A percentile compares a stretch with the other conserved stretches of the same genome.
Conservation (phyloP, 225 moss, liverwort and hornwort genomes). For the Bryoerythrophyllum caledonicum region DNA sequence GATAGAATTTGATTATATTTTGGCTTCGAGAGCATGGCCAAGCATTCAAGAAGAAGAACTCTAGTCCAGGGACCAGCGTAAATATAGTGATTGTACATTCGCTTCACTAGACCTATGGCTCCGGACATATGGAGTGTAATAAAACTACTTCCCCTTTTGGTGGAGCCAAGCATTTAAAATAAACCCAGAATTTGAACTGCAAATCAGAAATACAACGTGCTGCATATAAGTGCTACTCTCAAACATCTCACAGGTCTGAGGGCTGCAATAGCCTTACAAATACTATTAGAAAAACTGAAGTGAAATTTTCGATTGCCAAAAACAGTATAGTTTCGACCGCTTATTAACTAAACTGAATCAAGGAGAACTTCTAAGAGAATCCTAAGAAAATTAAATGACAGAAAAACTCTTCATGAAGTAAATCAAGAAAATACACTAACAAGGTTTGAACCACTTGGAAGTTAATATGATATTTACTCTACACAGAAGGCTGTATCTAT, state of each 20-base stretch:
- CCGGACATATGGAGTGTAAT: too few species aligned
- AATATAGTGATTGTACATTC: too few species aligned
- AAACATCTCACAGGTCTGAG: constrained; percentile 72
- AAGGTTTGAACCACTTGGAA: not conserved
- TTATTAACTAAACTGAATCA: constrained; percentile 4
- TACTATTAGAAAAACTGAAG: constrained; percentile 42
- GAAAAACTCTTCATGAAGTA: not conserved
- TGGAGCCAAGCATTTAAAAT: too few species aligned
- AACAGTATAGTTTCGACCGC: not conserved
- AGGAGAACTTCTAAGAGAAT: constrained; percentile 2
- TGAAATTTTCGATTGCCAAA: constrained; percentile 3
- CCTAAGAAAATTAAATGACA: not conserved
- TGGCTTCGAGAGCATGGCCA: too few species aligned
- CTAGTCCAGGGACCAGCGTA: too few species aligned
- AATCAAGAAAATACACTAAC: not conserved
- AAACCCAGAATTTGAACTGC: too few species aligned
- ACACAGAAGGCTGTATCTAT: not conserved
- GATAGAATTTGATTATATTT: too few species aligned
- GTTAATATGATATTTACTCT: not conserved
- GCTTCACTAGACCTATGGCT: too few species aligned
- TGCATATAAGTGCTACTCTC: constrained; percentile 61
- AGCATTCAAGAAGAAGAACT: too few species aligned
- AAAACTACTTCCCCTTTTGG: too few species aligned
- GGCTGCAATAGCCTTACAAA: constrained; percentile 85
- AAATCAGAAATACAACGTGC: too few species aligned